Base-by-base conservation (phyloP, 768 basidiomycete genomes). In the Amanita pallidorosea region DNA sequence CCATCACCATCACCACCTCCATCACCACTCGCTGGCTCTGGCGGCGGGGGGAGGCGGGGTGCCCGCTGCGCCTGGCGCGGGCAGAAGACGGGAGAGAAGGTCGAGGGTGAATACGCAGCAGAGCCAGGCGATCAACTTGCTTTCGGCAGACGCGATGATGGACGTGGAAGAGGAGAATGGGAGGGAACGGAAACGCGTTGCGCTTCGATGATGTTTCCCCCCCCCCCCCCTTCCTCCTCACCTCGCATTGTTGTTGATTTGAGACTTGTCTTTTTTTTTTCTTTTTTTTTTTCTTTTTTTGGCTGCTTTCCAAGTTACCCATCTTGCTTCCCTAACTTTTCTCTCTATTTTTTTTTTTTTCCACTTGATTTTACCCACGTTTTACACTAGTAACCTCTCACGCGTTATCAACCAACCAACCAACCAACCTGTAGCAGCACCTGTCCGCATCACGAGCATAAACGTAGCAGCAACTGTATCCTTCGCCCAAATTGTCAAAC, bases 171-270 rank as follows among this genome's bases (percentile, higher is more conserved):
- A 88, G 47, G 85, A 85, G 12, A 41, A 34, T 7, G 73, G 73
- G 2, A 73, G 85, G 49, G 86, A 88, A 60, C 70, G 87, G 59
- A 89, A 89, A 60, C 75, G 87, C 43, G 74, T 85, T 31, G 73
- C 84, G 8, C 71, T 86, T 58, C 71, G 86, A 55, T 88, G 61
- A 70, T 46, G 47, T 40, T 35, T 3, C 3, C 13, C 13, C 22
- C 5, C 31, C 17, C 34, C 13, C 13, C 11, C 31, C 2, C 31
- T 40, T 35, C 23, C 27, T 7, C 27, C 27, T 7, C 27, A 5
- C 27, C 6, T 5, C 27, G 7, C 27, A 5, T 23, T 27, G 25
- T 9, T 8, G 9, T 29, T 29, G 29, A 9, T 29, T 29, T 29
- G 9, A 7, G 7, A 9, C 8, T 27, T 34, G 2, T 48, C n/a